Conservation (phyloP, 1,284 basidiomycete genomes). For the Peniophora sp. region DNA sequence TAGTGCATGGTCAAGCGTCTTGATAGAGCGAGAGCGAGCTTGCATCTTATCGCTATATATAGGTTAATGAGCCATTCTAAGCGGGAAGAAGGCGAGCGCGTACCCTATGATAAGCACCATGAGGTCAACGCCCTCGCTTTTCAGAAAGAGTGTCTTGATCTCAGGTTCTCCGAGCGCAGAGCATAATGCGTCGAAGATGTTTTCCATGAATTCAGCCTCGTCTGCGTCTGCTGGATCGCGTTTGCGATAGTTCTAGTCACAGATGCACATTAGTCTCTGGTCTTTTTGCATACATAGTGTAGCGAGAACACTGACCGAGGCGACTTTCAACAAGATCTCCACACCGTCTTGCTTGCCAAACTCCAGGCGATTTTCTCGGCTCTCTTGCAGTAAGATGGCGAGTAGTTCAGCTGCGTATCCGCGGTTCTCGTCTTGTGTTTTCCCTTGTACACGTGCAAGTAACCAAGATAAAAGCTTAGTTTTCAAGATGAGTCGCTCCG, state of each 20-base stretch:
- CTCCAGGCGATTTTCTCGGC: slow-evolving; percentile 53
- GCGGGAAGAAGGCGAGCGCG: slow-evolving; percentile 17
- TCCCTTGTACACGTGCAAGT: slow-evolving; percentile 66
- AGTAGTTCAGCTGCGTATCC: slow-evolving; percentile 85
- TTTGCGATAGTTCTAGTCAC: slow-evolving; percentile 82
- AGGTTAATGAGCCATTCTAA: neutral
- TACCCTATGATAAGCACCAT: slow-evolving; percentile 97
- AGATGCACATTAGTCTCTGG: no score
- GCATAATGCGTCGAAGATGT: slow-evolving; percentile 86
- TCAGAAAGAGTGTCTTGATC: slow-evolving; percentile 77
- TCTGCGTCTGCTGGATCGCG: slow-evolving; percentile 80
- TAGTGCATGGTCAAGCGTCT: slow-evolving; percentile 87
- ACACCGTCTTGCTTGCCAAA: slow-evolving; percentile 71
- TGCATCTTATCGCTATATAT: slow-evolving; percentile 69
- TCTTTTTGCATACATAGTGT: slow-evolving; percentile 3
- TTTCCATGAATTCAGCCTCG: slow-evolving; percentile 97
- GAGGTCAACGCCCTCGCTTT: slow-evolving; percentile 91
- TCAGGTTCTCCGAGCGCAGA: slow-evolving; percentile 69
- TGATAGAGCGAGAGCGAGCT: slow-evolving; percentile 77
- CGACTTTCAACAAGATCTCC: slow-evolving; percentile 67
- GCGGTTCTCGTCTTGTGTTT: slow-evolving; percentile 77
- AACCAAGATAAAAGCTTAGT: slow-evolving; percentile 80
- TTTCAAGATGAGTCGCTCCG: slow-evolving; percentile 60
- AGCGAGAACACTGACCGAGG: slow-evolving; percentile 59
- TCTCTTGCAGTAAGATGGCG: slow-evolving; percentile 81